Base-by-base conservation (phyloP, 1,284 basidiomycete species). In the Sparassis latifolia region DNA sequence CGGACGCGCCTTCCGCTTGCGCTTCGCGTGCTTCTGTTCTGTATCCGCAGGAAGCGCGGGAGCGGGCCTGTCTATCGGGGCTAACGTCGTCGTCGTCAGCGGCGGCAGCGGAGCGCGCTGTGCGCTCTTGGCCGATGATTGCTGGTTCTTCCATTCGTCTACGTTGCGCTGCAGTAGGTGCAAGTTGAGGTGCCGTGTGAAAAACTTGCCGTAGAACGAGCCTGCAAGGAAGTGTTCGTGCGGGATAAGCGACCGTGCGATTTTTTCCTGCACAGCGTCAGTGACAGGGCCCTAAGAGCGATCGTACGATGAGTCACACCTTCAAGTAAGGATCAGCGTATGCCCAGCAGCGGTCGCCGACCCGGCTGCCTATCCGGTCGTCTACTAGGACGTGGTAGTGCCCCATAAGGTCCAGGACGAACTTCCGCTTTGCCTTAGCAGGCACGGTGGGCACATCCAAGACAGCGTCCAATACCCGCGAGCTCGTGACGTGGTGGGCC, bases 301-400 rank as follows among this genome's bases (percentile, higher is more conserved):
- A 12, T 6, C 35, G 35, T 9, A 7, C 12, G 3, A 29, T 38
- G 9, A 45, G 10, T 64, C 76, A 29, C 55, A 91, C 91, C 74
- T 89, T 93, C 58, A 96, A 77, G 69, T 88, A 97, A 1, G 91
- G 87, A 69, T 97, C 95, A 10, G 90, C 86, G 52, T 80, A 82
- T 1, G 77, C 80, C 90, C 92, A 97, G 58, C 87, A 88, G 29
- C 86, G 82, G 61, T 95, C 94, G 2, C 82, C 90, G 1, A 97
- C 84, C 47, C 92, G 78, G 58, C 89, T 92, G 44, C 95, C 94
- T 56, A 96, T 82, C 29, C 88, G 81, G 64, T 96, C 90, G 63
- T 93, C 84, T 2, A 89, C 88, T 28, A 97, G 79, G 32, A 69
- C 62, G 60, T 87, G 83, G 66, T 86, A 96, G 51, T 84, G 77